Conservation (phyloP, 164 flowering plant genomes). For the Saururus chinensis region DNA sequence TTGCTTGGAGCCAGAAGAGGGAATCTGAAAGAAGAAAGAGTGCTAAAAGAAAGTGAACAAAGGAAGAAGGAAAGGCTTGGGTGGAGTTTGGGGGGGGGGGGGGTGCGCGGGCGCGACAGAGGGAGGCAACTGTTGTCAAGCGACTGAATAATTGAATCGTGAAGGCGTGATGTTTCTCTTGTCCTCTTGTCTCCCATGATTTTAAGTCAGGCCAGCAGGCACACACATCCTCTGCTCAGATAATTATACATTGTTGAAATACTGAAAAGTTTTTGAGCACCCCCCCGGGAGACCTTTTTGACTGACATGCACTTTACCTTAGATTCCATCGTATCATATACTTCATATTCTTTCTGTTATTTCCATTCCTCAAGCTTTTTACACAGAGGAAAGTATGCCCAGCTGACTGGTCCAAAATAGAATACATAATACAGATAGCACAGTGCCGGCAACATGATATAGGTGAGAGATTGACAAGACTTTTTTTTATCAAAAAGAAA, state of each 20-base stretch:
- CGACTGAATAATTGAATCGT: neutral
- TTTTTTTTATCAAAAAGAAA: no score
- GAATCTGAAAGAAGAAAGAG: neutral
- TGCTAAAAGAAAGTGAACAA: neutral
- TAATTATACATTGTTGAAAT: no score
- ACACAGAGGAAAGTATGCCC: neutral
- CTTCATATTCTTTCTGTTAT: neutral
- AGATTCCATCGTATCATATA: neutral
- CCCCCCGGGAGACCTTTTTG: no score
- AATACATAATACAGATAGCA: no score
- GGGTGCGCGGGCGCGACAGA: neutral
- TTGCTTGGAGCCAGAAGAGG: neutral
- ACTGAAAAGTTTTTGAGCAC: no score
- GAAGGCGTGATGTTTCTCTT: neutral
- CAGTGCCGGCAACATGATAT: no score
- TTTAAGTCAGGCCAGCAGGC: no score
- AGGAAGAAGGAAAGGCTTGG: no score
- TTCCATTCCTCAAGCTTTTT: neutral
- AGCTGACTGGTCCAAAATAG: no score
- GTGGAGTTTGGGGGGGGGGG: no score
- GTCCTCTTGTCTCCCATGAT: neutral
- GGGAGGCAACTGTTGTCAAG: neutral
- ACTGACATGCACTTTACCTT: neutral
- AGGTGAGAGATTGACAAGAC: no score
- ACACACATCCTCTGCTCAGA: no score